Evolutionary conservation across 2,329 filamentous ascomycete species (phyloP), one percentile per base, ranked within the genome.

Genomic region (Colletotrichum incanum): DNA sequence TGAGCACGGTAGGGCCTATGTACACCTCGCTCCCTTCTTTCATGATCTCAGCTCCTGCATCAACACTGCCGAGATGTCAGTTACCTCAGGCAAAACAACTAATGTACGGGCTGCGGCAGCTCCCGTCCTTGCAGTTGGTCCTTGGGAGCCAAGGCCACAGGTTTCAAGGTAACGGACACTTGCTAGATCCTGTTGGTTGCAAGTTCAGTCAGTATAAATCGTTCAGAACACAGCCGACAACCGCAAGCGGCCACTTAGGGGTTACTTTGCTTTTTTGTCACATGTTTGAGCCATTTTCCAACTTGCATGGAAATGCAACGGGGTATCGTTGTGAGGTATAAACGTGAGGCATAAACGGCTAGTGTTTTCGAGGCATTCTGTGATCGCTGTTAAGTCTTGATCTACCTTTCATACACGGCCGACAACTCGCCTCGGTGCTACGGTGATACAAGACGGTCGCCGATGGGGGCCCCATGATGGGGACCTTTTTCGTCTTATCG

Each of bases 381-480:
- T 31, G 5, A 45, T 23, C 43, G 23, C 20, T 50, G 34, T 59
- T 28, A 23, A 34, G 52, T 47, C 47, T 50, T 37, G 26, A 23
- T 41, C 23, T 63, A 59, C 50, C 39, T 52, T 34, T 37, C 20
- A 31, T 47, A 39, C 50, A 23, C 41, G 41, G 62, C 69, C 69
- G 58, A 71, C 50, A 58, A 28, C 58, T 72, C 45, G 52, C 69
- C 58, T 72, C 58, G 65, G 69, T 72, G 69, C 58, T 72, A 68
- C 69, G 69, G 65, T 68, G 45, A 63, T 71, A 71, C 68, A 58
- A 31, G 18, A 47, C 65, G 69, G 69, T 68, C 69, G 69, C 69
- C 69, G 69, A 69, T 63, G 65, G 58, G 52, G 65, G 58, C 50
- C 9, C 45, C 43, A 47, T 54, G 43, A 67, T 71, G 63, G 47